These are phyloP conservation scores for Yamadazyma sp. DNA, from an alignment of 1,139 yeast species.

Conservation along the genomic window DNA sequence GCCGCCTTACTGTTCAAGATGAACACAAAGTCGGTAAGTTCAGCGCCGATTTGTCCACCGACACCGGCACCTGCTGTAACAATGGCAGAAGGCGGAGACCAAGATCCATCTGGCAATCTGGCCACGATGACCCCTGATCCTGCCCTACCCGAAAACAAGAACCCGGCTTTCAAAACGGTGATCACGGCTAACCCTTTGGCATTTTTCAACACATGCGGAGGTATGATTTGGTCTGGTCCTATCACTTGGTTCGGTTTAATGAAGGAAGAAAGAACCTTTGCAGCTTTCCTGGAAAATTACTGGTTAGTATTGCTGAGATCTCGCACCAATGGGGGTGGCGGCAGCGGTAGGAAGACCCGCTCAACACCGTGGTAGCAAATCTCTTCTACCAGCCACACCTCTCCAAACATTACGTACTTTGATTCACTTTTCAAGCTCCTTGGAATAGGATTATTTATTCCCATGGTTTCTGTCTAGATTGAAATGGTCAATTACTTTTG, in stretches of 20 bases:
- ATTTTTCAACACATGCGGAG: slow-evolving; percentile 81
- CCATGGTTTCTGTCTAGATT: slow-evolving; percentile 27
- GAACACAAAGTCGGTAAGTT: slow-evolving; percentile 93
- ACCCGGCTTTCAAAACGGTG: slow-evolving; percentile 94
- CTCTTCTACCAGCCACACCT: too few relatives aligned
- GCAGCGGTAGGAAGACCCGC: neutral
- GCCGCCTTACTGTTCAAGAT: slow-evolving; percentile 85
- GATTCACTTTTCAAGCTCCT: slow-evolving; percentile 85
- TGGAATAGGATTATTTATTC: slow-evolving; percentile 92
- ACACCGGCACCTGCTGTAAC: slow-evolving; percentile 98
- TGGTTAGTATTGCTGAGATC: slow-evolving; percentile 11
- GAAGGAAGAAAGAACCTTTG: slow-evolving; percentile 84
- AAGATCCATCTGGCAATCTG: slow-evolving; percentile 86
- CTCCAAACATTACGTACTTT: slow-evolving; percentile 53
- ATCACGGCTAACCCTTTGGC: slow-evolving; percentile 92
- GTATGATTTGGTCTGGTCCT: slow-evolving; percentile 88
- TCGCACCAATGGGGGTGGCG: neutral
- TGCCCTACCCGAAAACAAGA: slow-evolving; percentile 93
- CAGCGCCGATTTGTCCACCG: slow-evolving; percentile 97
- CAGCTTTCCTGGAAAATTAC: slow-evolving; percentile 69
- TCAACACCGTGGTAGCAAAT: too few relatives aligned
- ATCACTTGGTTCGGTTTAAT: slow-evolving; percentile 93
- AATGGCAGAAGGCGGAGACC: slow-evolving; percentile 99
- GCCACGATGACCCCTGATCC: slow-evolving; percentile 97
- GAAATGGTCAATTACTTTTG: neutral